These are phyloP conservation scores for Epichloe elymi DNA, from an alignment of 2,329 filamentous ascomycete species.

Conservation along the genomic window DNA sequence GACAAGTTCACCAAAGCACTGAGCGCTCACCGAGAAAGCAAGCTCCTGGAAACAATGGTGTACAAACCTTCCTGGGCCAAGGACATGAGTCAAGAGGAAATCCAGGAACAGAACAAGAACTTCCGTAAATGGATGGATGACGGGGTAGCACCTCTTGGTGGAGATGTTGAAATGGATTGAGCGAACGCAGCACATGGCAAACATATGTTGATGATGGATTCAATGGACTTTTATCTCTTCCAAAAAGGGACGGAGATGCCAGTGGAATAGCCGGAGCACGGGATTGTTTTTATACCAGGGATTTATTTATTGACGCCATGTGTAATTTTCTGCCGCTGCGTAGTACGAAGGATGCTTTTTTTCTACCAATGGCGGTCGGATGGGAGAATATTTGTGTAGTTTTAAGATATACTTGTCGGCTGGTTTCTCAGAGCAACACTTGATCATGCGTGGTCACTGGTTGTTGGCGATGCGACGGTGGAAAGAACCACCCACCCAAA, in stretches of 20 bases:
- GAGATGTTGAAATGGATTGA: conserved; percentile 4
- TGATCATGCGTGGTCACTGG: not conserved
- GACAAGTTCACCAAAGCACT: conserved; percentile 39
- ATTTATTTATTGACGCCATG: conserved; percentile 1
- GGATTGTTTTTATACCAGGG: conserved; percentile 4
- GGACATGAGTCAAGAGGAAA: conserved; percentile 63
- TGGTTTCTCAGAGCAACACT: not conserved
- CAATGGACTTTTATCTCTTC: not conserved
- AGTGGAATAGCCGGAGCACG: conserved; percentile 3
- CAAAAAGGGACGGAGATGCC: not conserved
- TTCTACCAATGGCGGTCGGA: not conserved
- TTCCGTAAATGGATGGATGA: conserved; percentile 42
- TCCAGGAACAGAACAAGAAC: conserved; percentile 60
- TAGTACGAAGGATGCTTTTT: not conserved
- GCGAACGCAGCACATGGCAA: not conserved
- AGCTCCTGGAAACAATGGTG: conserved; percentile 67
- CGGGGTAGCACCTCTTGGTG: conserved; percentile 23
- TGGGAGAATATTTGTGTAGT: not conserved
- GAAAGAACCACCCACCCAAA: too few species aligned
- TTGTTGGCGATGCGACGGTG: not conserved
- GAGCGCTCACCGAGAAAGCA: conserved; percentile 52
- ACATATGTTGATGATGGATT: not conserved
- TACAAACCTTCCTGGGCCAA: conserved; percentile 71
- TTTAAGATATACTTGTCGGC: not conserved
- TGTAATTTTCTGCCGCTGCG: not conserved